phyloP scores from a whole-genome alignment of 1,284 basidiomycete genomes.

The Vanrija pseudolonga region DNA sequence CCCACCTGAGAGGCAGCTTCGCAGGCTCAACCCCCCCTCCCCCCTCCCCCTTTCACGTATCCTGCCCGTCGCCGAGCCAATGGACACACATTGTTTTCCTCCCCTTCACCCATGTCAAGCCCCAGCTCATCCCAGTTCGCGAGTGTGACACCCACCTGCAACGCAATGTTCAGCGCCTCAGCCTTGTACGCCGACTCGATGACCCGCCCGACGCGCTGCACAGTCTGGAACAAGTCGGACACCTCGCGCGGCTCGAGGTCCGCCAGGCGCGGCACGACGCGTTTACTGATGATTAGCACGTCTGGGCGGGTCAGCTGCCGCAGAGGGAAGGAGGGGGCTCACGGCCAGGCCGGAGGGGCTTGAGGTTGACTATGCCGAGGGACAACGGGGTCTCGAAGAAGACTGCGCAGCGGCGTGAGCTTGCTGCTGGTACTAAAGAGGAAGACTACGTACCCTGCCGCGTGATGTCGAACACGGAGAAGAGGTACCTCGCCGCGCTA shows the following conservation, averaged over 20 bases:
- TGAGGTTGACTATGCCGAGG: conserved; percentile 85
- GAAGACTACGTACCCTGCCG: conserved; percentile 59
- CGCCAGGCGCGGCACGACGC: conserved; percentile 68
- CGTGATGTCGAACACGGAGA: conserved; percentile 79
- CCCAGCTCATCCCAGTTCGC: too few species aligned
- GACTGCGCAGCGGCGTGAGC: conserved; percentile 39
- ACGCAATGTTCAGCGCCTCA: conserved; percentile 68
- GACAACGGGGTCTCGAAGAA: conserved; percentile 70
- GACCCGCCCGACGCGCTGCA: conserved; percentile 55
- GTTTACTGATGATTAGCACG: conserved; percentile 76
- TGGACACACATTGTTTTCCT: too few species aligned
- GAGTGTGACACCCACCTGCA: conserved; percentile 67
- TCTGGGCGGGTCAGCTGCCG: conserved; percentile 54
- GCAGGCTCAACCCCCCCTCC: too few species aligned
- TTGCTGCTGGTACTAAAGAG: too few species aligned
- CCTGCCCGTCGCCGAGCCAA: too few species aligned
- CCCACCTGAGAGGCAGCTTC: too few species aligned
- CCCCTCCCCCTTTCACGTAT: too few species aligned
- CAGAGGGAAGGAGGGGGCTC: conserved; percentile 45
- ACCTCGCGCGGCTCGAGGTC: conserved; percentile 71
- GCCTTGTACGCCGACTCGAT: conserved; percentile 50
- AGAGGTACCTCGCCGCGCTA: conserved; percentile 49
- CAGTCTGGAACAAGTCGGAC: conserved; percentile 68
- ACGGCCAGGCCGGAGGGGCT: conserved; percentile 90
- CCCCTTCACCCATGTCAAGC: not conserved